phyloP scores from a whole-genome alignment of 768 basidiomycete genomes.

The Hysterangium stoloniferum region DNA sequence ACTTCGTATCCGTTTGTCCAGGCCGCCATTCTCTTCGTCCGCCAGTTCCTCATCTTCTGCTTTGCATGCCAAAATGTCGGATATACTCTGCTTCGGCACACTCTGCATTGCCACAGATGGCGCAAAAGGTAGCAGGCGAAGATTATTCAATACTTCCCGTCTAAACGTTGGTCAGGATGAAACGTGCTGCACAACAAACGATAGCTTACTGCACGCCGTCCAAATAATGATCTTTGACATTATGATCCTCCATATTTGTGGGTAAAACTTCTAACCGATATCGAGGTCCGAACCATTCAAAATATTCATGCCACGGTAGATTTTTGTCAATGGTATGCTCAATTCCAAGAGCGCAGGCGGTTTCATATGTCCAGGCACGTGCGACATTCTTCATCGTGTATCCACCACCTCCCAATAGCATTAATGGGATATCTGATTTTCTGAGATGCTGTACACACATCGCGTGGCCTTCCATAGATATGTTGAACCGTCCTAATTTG shows the following conservation, averaged over 20 bases:
- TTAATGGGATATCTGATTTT: constrained; percentile 73
- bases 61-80: constrained; percentile 51
- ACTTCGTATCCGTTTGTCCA: constrained; percentile 41
- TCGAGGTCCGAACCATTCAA: constrained; percentile 96
- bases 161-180: constrained; percentile 25
- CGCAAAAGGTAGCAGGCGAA: constrained; percentile 56
- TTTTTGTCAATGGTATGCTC: constrained; percentile 71
- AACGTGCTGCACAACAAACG: not conserved
- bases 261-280: constrained; percentile 86
- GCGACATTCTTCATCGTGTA: constrained; percentile 98
- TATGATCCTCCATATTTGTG: constrained; percentile 94
- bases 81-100: constrained; percentile 65
- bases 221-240: constrained; percentile 70
- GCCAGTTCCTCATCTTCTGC: constrained; percentile 34
- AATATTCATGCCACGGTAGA: constrained; percentile 81
- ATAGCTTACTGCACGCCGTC: constrained; percentile 63
- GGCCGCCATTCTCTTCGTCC: constrained; percentile 38
- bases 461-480: constrained; percentile 93
- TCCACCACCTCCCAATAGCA: constrained; percentile 91
- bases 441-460: constrained; percentile 84
- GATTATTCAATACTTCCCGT: constrained; percentile 42
- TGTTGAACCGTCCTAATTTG: constrained; percentile 92
- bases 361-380: constrained; percentile 93
- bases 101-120: constrained; percentile 85
- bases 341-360: constrained; percentile 86